phyloP scores from a whole-genome alignment of 345 rosid genomes.

The Boechera stricta region DNA sequence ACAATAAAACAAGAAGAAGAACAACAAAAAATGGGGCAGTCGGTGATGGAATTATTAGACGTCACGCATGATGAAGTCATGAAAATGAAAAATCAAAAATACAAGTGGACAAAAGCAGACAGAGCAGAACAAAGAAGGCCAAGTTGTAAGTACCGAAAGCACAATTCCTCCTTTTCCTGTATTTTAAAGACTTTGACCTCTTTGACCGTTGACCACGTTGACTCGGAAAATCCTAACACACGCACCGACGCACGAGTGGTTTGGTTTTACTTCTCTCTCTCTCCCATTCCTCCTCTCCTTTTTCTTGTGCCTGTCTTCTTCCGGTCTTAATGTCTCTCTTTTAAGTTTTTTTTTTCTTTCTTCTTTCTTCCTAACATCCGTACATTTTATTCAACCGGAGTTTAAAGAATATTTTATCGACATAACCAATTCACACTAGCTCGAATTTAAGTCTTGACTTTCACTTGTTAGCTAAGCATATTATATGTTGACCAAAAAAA shows the following conservation, averaged over 20 bases:
- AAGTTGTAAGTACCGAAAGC: conserved; percentile 5
- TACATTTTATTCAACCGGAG: not conserved
- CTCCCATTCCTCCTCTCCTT: too few species aligned
- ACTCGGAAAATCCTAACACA: conserved; percentile 29
- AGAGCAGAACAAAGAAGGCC: not conserved
- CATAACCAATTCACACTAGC: not conserved
- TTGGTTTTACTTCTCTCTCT: conserved; percentile 14
- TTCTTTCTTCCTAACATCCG: not conserved
- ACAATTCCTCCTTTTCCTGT: conserved; percentile 32
- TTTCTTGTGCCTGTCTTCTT: not conserved
- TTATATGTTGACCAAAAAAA: too few species aligned
- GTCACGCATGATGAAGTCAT: conserved; percentile 31
- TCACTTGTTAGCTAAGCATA: conserved; percentile 7
- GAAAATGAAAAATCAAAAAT: not conserved
- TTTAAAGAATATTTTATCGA: not conserved
- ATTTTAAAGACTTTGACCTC: conserved; percentile 40
- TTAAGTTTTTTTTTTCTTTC: not conserved
- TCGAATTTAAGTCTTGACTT: not conserved
- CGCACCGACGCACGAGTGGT: conserved; percentile 44
- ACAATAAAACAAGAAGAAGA: not conserved
- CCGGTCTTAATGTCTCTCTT: not conserved
- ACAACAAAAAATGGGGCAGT: not conserved
- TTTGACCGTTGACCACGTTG: conserved; percentile 44
- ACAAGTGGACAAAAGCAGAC: conserved; percentile 27
- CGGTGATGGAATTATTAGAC: conserved; percentile 35